phyloP scores from a whole-genome alignment of 257 asterid species.

The Henckelia pumila region DNA sequence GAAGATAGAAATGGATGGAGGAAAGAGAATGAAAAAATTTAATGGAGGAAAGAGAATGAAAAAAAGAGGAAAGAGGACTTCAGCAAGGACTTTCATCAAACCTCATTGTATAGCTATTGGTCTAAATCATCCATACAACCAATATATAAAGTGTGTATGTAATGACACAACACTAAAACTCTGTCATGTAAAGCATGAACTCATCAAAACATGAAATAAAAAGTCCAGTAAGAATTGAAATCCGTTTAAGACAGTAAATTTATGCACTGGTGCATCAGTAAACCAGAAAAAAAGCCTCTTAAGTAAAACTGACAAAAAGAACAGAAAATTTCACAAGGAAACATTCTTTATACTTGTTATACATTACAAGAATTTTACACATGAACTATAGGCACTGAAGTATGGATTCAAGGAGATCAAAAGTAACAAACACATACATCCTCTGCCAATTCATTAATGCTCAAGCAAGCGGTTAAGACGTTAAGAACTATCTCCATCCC shows the following conservation, averaged over 20 bases:
- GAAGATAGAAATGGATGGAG: constrained; percentile 2
- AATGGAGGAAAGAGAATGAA: constrained; percentile 9
- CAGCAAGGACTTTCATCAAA: neutral
- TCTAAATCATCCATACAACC: neutral
- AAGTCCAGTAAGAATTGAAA: neutral
- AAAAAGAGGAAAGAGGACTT: neutral
- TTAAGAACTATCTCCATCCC: constrained; percentile 72
- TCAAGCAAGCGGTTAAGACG: constrained; percentile 88
- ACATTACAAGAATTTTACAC: constrained; percentile 10
- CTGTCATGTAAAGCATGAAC: constrained; percentile 1
- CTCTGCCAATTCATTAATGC: constrained; percentile 68
- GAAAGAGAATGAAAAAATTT: constrained; percentile 5
- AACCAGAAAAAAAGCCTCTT: neutral
- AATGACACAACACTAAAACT: neutral
- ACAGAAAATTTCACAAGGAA: neutral
- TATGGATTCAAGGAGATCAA: constrained; percentile 11
- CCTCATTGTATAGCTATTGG: neutral
- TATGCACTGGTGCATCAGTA: neutral
- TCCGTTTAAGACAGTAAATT: constrained; percentile 9
- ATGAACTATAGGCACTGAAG: neutral
- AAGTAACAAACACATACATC: constrained; percentile 53
- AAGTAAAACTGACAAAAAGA: constrained; percentile 10
- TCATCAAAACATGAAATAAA: neutral
- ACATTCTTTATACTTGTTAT: neutral
- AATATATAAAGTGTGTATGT: neutral